A percentile compares a stretch with the other conserved stretches of the same genome.
phyloP scores from a whole-genome alignment of 352 stramenopile genomes.

The Globisporangium nunn region DNA sequence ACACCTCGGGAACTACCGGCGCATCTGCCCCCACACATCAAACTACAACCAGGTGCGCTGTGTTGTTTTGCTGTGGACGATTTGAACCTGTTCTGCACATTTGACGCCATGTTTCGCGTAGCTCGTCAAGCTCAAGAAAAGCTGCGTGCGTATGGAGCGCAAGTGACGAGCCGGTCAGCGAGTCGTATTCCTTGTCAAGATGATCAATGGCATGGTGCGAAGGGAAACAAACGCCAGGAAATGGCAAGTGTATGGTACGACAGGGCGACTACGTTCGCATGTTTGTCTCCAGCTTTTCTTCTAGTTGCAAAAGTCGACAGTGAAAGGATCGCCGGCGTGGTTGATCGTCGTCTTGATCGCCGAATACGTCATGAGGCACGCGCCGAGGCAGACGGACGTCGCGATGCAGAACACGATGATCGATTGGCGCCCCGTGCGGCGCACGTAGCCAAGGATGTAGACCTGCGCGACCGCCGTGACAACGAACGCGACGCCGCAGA shows the following conservation, averaged over 20 bases:
- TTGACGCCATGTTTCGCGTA: conserved; percentile 1
- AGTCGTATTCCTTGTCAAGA: not conserved
- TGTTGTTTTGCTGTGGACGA: not conserved
- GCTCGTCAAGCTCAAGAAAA: conserved; percentile 58
- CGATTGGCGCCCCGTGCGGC: conserved; percentile 34
- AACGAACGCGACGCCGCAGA: conserved; percentile 35
- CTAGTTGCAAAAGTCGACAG: conserved; percentile 29
- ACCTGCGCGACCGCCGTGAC: conserved; percentile 41
- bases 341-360: conserved; percentile 38
- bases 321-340: conserved; percentile 25
- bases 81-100: not conserved
- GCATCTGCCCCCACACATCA: conserved; percentile 50
- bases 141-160: conserved; percentile 32
- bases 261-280: not conserved
- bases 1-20: conserved; percentile 50
- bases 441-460: conserved; percentile 45
- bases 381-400: conserved; percentile 33
- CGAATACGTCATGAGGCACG: conserved; percentile 42
- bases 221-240: not conserved
- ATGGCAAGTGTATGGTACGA: not conserved
- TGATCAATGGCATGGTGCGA: not conserved
- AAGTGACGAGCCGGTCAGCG: not conserved
- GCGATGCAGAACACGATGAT: conserved; percentile 50
- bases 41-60: conserved; percentile 58
- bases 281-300: not conserved